Percentiles rank a stretch among this genome's conserved stretches.
phyloP scores from a whole-genome alignment of 805 yeast genomes.

The Lipomyces oligophaga region DNA sequence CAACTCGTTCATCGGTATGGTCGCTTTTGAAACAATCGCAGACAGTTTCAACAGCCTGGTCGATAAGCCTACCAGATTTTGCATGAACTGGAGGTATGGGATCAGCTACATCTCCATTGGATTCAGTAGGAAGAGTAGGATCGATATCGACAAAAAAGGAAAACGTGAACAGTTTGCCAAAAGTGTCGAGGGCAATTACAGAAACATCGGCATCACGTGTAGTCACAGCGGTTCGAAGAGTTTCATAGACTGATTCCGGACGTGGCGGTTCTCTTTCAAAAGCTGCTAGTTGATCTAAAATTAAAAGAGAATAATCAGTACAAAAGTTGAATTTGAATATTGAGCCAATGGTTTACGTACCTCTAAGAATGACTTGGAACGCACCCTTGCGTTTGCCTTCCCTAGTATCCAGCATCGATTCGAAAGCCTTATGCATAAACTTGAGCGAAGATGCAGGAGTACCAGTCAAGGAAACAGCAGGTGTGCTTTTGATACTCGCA shows the following conservation, averaged over 20 bases:
- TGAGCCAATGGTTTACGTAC: constrained; percentile 3
- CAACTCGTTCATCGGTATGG: constrained; percentile 83
- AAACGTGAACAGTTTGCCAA: constrained; percentile 85
- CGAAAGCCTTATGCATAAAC: constrained; percentile 57
- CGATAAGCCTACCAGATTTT: constrained; percentile 16
- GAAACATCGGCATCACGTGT: constrained; percentile 61
- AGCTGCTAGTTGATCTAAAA: constrained; percentile 32
- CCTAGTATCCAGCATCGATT: constrained; percentile 52
- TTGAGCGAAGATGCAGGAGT: constrained; percentile 37
- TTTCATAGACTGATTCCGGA: constrained; percentile 63
- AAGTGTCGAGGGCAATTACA: constrained; percentile 72
- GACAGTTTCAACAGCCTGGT: constrained; percentile 67
- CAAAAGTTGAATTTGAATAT: constrained; percentile 31
- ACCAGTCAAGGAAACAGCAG: background rate
- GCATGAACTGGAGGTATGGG: constrained; percentile 25
- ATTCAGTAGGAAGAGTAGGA: background rate
- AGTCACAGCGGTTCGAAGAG: constrained; percentile 64
- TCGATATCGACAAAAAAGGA: constrained; percentile 52
- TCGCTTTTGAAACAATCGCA: constrained; percentile 87
- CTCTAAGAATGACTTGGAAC: constrained; percentile 37
- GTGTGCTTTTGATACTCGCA: too few species aligned
- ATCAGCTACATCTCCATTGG: constrained; percentile 10
- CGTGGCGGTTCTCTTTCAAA: constrained; percentile 39
- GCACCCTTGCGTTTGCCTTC: constrained; percentile 53
- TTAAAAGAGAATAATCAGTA: background rate